Percentiles rank a stretch among this genome's conserved stretches.
These are phyloP conservation scores for Pyricularia pennisetigena DNA, from an alignment of 2,329 filamentous ascomycete species.

Conservation along the genomic window DNA sequence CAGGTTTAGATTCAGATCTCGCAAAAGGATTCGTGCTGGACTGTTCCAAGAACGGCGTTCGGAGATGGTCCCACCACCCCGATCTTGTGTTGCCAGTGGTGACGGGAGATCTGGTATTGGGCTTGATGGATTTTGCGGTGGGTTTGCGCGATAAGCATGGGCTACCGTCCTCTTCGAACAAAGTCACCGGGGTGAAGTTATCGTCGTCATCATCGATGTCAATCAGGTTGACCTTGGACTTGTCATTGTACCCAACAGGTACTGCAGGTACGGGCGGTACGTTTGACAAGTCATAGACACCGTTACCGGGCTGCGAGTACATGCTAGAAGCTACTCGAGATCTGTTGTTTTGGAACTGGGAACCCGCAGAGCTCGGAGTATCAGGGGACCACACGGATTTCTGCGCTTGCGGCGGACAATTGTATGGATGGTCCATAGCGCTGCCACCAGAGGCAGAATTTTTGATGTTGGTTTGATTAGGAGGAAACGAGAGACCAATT, in stretches of 20 bases:
- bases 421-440: constrained; percentile 8
- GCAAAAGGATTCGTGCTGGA: constrained; percentile 23
- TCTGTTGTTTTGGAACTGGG: constrained; percentile 24
- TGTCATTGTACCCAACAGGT: constrained; percentile 32
- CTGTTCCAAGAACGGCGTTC: constrained; percentile 49
- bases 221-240: constrained; percentile 9
- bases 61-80: constrained; percentile 73
- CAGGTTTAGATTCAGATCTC: constrained; percentile 13
- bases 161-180: constrained; percentile 61
- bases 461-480: constrained; percentile 27
- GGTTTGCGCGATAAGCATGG: constrained; percentile 24
- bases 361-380: constrained; percentile 38
- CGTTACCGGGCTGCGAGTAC: constrained; percentile 33
- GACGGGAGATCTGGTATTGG: constrained; percentile 25
- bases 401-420: constrained; percentile 36
- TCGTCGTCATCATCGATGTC: constrained; percentile 23
- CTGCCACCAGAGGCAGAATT: neutral
- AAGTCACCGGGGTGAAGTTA: constrained; percentile 48
- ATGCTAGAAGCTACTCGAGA: constrained; percentile 45
- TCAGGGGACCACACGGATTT: constrained; percentile 52
- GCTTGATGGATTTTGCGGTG: constrained; percentile 15
- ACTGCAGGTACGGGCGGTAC: constrained; percentile 53
- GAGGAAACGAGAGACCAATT: constrained; percentile 59
- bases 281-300: constrained; percentile 11
- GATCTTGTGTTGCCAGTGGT: constrained; percentile 47